These are phyloP conservation scores for Calcarisporium arbuscula DNA, from an alignment of 2,329 filamentous ascomycete genomes.

Conservation along the genomic window DNA sequence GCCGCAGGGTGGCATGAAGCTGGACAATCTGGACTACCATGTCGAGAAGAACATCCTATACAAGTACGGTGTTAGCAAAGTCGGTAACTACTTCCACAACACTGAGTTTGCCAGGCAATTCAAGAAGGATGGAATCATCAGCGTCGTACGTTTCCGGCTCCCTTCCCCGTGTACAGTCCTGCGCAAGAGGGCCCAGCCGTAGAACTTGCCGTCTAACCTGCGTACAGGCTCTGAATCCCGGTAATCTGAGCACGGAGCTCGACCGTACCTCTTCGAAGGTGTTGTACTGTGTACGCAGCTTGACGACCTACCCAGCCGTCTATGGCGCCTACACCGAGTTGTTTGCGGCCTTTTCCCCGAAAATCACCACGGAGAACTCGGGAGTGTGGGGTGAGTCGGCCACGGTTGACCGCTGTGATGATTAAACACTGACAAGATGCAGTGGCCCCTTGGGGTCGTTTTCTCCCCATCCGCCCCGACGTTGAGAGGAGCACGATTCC, in stretches of 20 bases:
- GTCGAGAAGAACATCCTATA: constrained; percentile 12
- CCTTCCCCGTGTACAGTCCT: no score
- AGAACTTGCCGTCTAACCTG: no score
- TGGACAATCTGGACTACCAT: constrained; percentile 1
- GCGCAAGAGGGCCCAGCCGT: no score
- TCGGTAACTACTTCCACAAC: constrained; percentile 23
- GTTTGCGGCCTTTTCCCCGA: constrained; percentile 7
- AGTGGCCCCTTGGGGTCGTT: constrained; percentile 7
- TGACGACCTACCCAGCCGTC: constrained; percentile 2
- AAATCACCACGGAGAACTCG: constrained; percentile 3
- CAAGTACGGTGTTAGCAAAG: constrained; percentile 25
- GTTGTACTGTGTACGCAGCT: no score
- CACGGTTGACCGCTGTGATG: background rate
- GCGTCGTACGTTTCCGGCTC: no score
- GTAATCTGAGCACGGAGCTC: constrained; percentile 32
- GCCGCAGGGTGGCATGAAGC: background rate
- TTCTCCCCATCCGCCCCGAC: constrained; percentile 10
- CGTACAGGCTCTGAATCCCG: constrained; percentile 35
- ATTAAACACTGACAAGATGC: background rate
- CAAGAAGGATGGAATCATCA: constrained; percentile 22
- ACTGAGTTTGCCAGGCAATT: constrained; percentile 21
- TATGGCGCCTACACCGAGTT: constrained; percentile 8
- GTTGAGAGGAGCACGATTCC: background rate
- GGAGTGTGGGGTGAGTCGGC: constrained; percentile 4
- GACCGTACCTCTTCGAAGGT: constrained; percentile 23